Evolutionary conservation across 2,329 filamentous ascomycete species (phyloP).

Genomic region (Xylariaceae sp.): DNA sequence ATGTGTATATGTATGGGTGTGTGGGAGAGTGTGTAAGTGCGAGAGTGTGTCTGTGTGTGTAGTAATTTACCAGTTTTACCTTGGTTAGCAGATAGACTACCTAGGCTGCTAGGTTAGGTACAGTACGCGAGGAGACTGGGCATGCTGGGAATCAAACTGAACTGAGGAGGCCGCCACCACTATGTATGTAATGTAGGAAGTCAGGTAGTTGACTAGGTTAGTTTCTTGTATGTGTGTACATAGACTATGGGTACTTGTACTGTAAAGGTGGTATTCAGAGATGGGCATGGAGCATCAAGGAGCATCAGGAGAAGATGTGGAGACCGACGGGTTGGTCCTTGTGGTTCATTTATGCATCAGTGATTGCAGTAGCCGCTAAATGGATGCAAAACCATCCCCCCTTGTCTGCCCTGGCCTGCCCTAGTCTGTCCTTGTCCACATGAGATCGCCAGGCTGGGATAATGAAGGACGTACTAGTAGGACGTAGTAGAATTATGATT

Average conservation of each 20-base stretch:
- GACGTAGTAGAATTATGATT: neutral
- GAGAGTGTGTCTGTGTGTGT: neutral
- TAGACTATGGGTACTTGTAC: neutral
- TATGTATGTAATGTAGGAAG: neutral
- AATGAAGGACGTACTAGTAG: neutral
- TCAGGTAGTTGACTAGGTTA: no score
- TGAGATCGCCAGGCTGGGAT: constrained; percentile 19
- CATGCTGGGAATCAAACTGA: neutral
- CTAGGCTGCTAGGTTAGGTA: no score
- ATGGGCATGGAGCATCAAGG: constrained; percentile 25
- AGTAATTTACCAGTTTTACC: neutral
- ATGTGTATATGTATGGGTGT: neutral
- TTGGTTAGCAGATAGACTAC: neutral
- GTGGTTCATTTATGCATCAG: constrained; percentile 30
- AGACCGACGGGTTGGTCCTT: constrained; percentile 28
- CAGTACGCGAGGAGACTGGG: neutral
- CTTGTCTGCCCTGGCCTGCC: no score
- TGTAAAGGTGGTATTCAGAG: neutral
- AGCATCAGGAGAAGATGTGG: constrained; percentile 28
- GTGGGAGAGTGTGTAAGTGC: neutral
- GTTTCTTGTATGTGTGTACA: no score
- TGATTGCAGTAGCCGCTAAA: constrained; percentile 28
- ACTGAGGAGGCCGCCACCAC: neutral
- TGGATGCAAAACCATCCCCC: constrained; percentile 16
- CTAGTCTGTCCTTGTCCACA: constrained; percentile 18